phyloP scores from a whole-genome alignment of 2,329 filamentous ascomycete genomes.

The Aspergillus latus region DNA sequence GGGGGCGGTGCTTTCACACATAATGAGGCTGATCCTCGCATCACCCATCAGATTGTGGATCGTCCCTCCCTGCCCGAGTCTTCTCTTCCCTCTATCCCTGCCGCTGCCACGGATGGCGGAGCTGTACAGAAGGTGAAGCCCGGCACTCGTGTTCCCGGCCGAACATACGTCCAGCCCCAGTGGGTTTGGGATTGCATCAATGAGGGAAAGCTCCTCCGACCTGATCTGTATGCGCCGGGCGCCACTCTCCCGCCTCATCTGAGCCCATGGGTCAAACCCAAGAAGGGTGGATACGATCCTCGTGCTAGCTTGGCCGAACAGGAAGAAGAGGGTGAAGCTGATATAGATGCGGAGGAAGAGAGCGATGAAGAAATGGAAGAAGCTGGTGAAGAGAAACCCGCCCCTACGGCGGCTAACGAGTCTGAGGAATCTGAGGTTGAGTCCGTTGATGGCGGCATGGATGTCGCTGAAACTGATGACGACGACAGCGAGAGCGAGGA shows the following conservation, averaged over 20 bases:
- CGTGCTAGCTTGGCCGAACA: slow-evolving; percentile 82
- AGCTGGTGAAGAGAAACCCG: slow-evolving; percentile 23
- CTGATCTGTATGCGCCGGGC: slow-evolving; percentile 86
- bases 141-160: slow-evolving; percentile 80
- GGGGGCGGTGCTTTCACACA: slow-evolving; percentile 91
- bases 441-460: slow-evolving; percentile 50
- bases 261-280: slow-evolving; percentile 89
- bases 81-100: slow-evolving; percentile 45
- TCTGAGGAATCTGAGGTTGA: slow-evolving; percentile 41
- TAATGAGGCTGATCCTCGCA: slow-evolving; percentile 79
- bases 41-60: slow-evolving; percentile 96
- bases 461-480: slow-evolving; percentile 48
- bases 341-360: slow-evolving; percentile 64
- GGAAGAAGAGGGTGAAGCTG: slow-evolving; percentile 80
- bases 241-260: slow-evolving; percentile 88
- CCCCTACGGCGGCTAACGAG: slow-evolving; percentile 34
- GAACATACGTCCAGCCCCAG: slow-evolving; percentile 92
- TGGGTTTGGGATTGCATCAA: slow-evolving; percentile 99
- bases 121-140: slow-evolving; percentile 49
- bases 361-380: slow-evolving; percentile 44
- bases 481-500: slow-evolving; percentile 51
- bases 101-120: slow-evolving; percentile 44
- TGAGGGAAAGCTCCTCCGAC: slow-evolving; percentile 79
- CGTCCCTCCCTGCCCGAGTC: slow-evolving; percentile 70
- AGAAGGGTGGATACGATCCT: slow-evolving; percentile 87